phyloP scores from a whole-genome alignment of 305 asterid genomes.

The Andrographis paniculata region DNA sequence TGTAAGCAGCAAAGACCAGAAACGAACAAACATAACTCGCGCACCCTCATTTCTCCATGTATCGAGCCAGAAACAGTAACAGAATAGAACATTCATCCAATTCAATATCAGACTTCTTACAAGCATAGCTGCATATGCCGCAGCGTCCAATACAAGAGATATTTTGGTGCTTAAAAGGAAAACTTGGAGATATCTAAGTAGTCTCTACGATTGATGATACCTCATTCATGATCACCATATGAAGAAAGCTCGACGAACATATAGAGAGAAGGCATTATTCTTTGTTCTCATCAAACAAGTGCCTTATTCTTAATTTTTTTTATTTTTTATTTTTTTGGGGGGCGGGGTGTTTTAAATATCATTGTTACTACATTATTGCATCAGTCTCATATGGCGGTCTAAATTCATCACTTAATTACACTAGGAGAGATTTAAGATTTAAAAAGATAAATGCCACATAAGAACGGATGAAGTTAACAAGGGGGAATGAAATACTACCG shows the following conservation, averaged over 20 bases:
- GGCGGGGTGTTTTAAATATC: too few relatives aligned
- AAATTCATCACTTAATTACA: background rate
- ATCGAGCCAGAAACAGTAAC: background rate
- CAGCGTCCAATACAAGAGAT: too few relatives aligned
- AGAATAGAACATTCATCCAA: background rate
- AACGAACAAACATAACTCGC: background rate
- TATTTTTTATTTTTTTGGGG: too few relatives aligned
- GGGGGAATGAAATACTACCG: constrained; percentile 34
- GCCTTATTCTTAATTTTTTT: too few relatives aligned
- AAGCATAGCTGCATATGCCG: too few relatives aligned
- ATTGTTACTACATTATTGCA: too few relatives aligned
- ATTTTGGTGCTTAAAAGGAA: too few relatives aligned
- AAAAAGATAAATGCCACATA: constrained; percentile 8
- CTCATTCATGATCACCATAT: background rate
- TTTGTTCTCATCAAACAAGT: too few relatives aligned
- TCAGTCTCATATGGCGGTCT: background rate
- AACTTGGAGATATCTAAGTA: too few relatives aligned
- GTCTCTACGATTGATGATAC: too few relatives aligned
- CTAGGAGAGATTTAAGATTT: background rate
- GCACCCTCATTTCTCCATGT: background rate
- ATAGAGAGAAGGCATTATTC: background rate
- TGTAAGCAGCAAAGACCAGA: background rate
- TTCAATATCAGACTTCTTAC: background rate
- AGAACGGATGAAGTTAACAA: background rate
- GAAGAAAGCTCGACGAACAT: background rate